Percentiles rank a stretch among this genome's conserved stretches.
phyloP scores from a whole-genome alignment of 345 rosid genomes.

The Hibiscus syriacus region DNA sequence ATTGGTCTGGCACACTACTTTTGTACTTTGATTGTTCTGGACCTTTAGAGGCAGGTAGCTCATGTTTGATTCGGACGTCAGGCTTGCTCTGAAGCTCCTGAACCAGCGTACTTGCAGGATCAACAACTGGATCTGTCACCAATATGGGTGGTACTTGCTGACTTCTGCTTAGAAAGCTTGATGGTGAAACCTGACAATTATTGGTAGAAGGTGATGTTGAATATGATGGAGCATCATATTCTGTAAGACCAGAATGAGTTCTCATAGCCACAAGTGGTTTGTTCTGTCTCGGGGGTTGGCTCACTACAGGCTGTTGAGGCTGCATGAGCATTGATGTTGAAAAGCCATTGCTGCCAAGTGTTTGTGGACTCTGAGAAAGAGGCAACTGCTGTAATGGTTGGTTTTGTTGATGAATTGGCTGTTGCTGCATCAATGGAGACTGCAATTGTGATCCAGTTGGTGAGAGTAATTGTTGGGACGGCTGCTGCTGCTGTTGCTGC shows the following conservation, averaged over 20 bases:
- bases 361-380: constrained; percentile 54
- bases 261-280: constrained; percentile 39
- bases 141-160: constrained; percentile 52
- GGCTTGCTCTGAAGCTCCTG: constrained; percentile 70
- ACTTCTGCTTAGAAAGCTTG: constrained; percentile 58
- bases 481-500: constrained; percentile 68
- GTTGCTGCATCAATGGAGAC: constrained; percentile 66
- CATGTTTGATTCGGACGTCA: constrained; percentile 49
- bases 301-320: constrained; percentile 48
- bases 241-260: constrained; percentile 63
- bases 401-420: constrained; percentile 40
- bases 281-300: constrained; percentile 49
- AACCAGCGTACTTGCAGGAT: constrained; percentile 45
- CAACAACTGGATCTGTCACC: constrained; percentile 43
- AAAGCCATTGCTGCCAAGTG: constrained; percentile 44
- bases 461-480: constrained; percentile 46
- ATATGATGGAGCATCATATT: constrained; percentile 91
- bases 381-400: constrained; percentile 45
- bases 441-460: constrained; percentile 52
- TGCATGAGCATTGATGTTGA: constrained; percentile 50
- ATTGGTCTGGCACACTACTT: constrained; percentile 55
- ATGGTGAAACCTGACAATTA: constrained; percentile 67
- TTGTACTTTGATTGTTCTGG: constrained; percentile 56
- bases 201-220: constrained; percentile 91
- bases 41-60: constrained; percentile 47